Percentiles rank a stretch among this genome's conserved stretches.
These are phyloP conservation scores for Suhomyces pyralidae DNA, from an alignment of 805 yeast species.

Conservation along the genomic window DNA sequence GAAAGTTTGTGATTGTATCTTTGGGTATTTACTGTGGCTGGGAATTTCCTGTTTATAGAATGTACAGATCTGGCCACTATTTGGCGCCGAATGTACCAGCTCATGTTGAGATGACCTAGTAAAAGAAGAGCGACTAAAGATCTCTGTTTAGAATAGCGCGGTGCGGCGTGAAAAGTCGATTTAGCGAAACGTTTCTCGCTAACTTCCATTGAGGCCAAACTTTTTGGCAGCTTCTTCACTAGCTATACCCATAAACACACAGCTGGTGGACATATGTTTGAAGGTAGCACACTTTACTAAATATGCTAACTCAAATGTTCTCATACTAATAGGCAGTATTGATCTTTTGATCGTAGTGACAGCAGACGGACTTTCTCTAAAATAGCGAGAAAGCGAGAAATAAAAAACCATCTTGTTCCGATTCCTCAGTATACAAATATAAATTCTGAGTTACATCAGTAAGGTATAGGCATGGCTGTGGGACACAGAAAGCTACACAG, in stretches of 20 bases:
- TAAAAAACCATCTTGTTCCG: too few species aligned
- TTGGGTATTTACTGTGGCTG: not conserved
- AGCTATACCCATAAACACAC: not conserved
- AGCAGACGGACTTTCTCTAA: not conserved
- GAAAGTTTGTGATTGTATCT: not conserved
- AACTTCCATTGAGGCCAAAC: not conserved
- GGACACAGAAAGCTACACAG: not conserved
- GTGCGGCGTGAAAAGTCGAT: not conserved
- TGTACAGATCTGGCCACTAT: not conserved
- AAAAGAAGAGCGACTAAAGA: not conserved
- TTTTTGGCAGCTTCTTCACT: not conserved
- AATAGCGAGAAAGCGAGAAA: not conserved
- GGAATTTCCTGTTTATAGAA: not conserved
- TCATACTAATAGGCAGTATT: not conserved
- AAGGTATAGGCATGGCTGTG: not conserved
- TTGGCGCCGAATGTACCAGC: not conserved
- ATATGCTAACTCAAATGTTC: not conserved
- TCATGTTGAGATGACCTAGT: not conserved
- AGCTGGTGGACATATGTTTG: not conserved
- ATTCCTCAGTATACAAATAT: not conserved
- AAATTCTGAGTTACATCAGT: not conserved
- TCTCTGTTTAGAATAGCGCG: not conserved
- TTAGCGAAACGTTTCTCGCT: not conserved
- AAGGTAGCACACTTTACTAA: not conserved
- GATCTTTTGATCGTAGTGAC: not conserved